These are phyloP conservation scores for Santalum album DNA, from an alignment of 164 flowering plant species.

Conservation along the genomic window DNA sequence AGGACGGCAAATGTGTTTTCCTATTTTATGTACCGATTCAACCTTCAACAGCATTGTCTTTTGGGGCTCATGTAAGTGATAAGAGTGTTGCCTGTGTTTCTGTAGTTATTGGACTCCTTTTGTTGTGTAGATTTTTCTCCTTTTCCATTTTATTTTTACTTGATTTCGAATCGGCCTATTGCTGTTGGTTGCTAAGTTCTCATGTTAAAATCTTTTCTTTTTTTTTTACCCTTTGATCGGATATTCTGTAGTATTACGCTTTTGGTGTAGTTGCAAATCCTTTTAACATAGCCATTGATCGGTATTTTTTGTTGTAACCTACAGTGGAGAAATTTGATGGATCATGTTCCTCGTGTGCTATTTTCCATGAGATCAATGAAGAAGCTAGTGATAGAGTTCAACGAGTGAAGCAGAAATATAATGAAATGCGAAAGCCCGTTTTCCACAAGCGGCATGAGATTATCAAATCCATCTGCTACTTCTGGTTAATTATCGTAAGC, in stretches of 20 bases:
- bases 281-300: not conserved
- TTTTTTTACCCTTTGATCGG: not conserved
- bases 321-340: not conserved
- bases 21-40: no score
- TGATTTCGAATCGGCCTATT: not conserved
- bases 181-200: no score
- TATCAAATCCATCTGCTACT: constrained; percentile 16
- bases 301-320: not conserved
- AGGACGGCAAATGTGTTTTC: no score
- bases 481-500: constrained; percentile 17
- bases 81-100: no score
- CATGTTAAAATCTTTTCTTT: no score
- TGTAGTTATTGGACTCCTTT: no score
- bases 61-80: no score
- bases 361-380: constrained; percentile 13
- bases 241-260: not conserved
- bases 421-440: constrained; percentile 17
- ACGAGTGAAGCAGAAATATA: constrained; percentile 16
- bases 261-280: not conserved
- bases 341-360: not conserved
- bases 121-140: no score
- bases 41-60: no score
- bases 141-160: no score
- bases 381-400: constrained; percentile 18
- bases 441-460: constrained; percentile 11